phyloP scores from a whole-genome alignment of 768 basidiomycete genomes.

The Postia placenta region DNA sequence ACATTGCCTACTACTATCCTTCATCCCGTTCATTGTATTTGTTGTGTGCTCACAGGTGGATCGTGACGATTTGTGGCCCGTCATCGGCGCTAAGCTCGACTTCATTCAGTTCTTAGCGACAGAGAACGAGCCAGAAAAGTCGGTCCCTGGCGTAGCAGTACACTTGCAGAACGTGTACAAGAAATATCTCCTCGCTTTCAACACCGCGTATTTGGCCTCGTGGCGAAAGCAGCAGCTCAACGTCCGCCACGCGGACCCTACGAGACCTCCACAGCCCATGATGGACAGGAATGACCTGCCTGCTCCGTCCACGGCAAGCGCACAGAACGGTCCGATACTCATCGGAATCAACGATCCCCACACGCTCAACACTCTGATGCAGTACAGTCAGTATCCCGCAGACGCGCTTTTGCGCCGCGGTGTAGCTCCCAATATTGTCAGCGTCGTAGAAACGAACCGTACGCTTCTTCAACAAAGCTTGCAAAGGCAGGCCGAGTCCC shows the following conservation, averaged over 20 bases:
- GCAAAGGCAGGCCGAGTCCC: conserved; percentile 14
- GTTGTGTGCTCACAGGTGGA: conserved; percentile 1
- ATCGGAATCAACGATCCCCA: conserved; percentile 24
- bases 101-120: conserved; percentile 59
- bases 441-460: conserved; percentile 52
- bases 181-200: conserved; percentile 51
- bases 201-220: conserved; percentile 29
- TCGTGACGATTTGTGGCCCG: conserved; percentile 48
- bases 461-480: conserved; percentile 17
- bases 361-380: conserved; percentile 39
- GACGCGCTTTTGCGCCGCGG: conserved; percentile 48
- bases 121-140: conserved; percentile 53
- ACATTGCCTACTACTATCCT: no score
- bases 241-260: not conserved
- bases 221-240: not conserved
- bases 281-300: not conserved
- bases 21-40: conserved; percentile 15
- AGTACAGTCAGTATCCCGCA: conserved; percentile 38
- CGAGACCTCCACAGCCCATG: not conserved
- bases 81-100: conserved; percentile 63
- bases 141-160: conserved; percentile 55
- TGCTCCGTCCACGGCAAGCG: not conserved
- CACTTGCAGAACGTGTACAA: conserved; percentile 57
- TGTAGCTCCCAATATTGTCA: conserved; percentile 49
- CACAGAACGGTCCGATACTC: not conserved